Evolutionary conservation across 1,284 basidiomycete species (phyloP).

Genomic region (Moesziomyces sp.): DNA sequence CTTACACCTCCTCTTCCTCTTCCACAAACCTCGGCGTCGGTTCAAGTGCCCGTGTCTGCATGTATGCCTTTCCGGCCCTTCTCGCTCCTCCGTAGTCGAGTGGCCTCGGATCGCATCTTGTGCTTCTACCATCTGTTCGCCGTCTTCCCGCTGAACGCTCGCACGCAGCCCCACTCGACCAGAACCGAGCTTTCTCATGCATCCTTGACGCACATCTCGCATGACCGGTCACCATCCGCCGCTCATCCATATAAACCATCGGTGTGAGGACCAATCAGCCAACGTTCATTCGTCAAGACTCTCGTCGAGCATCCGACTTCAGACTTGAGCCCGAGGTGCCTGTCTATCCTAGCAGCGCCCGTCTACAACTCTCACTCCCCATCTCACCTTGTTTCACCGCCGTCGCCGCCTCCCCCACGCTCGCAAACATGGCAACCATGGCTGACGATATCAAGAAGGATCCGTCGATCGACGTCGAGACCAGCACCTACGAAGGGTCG

Average conservation of each 20-base stretch:
- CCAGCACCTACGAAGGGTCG: conserved; percentile 4
- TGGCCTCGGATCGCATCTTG: neutral
- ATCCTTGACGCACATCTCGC: neutral
- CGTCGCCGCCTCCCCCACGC: neutral
- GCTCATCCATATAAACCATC: neutral
- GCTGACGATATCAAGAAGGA: conserved; percentile 9
- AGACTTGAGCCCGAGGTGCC: conserved; percentile 5
- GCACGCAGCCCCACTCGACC: neutral
- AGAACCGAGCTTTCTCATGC: neutral
- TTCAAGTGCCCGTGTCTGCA: neutral
- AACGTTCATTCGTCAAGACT: conserved; percentile 4
- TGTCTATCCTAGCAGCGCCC: neutral
- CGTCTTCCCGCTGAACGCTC: too few relatives aligned
- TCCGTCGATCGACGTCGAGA: conserved; percentile 7
- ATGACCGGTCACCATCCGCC: neutral
- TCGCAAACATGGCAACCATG: conserved; percentile 1
- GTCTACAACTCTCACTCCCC: neutral
- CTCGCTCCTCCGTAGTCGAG: neutral
- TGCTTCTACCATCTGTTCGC: neutral
- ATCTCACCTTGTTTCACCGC: neutral
- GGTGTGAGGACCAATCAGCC: neutral
- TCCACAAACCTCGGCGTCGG: neutral
- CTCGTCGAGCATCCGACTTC: conserved; percentile 5
- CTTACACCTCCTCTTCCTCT: neutral
- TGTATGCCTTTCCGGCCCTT: neutral